Percentiles rank a stretch among this genome's conserved stretches.
These are phyloP conservation scores for Elasticomyces elasticus DNA, from an alignment of 495 filamentous ascomycete genomes.

Conservation along the genomic window DNA sequence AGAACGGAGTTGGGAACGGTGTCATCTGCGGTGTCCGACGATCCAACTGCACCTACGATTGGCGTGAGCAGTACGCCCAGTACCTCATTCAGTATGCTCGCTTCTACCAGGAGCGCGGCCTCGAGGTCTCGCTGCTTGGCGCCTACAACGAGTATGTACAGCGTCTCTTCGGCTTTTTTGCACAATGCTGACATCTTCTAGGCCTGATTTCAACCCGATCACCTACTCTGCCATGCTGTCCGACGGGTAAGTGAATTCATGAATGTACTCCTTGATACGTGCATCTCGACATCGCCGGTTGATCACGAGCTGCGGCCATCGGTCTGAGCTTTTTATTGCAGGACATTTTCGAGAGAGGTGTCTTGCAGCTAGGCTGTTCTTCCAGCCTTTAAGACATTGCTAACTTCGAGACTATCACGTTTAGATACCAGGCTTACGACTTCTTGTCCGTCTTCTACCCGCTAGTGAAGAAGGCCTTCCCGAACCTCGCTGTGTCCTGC, in stretches of 20 bases:
- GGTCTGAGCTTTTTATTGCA: too few species aligned
- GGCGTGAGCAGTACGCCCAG: slow-evolving; percentile 18
- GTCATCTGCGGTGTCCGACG: slow-evolving; percentile 17
- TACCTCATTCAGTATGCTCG: slow-evolving; percentile 19
- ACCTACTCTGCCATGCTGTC: slow-evolving; percentile 20
- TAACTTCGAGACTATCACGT: too few species aligned
- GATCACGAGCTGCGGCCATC: too few species aligned
- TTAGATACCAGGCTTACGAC: slow-evolving; percentile 20
- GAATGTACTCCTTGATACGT: too few species aligned
- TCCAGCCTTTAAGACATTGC: too few species aligned
- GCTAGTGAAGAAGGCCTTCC: slow-evolving; percentile 15
- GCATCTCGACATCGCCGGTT: too few species aligned
- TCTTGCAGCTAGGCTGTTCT: too few species aligned
- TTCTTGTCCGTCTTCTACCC: slow-evolving; percentile 19
- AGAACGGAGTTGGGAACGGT: slow-evolving; percentile 10
- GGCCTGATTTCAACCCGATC: slow-evolving; percentile 21
- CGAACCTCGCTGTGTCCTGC: slow-evolving; percentile 15
- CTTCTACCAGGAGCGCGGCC: slow-evolving; percentile 10
- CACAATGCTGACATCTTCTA: background rate
- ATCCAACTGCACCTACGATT: slow-evolving; percentile 17
- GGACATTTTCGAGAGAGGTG: too few species aligned
- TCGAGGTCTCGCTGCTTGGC: slow-evolving; percentile 17
- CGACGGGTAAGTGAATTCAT: too few species aligned
- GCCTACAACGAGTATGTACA: slow-evolving; percentile 15
- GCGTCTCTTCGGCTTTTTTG: background rate